A percentile compares a stretch with the other conserved stretches of the same genome.
Evolutionary conservation across 805 yeast genomes (phyloP).

Genomic region (Lipomyces sp.): DNA sequence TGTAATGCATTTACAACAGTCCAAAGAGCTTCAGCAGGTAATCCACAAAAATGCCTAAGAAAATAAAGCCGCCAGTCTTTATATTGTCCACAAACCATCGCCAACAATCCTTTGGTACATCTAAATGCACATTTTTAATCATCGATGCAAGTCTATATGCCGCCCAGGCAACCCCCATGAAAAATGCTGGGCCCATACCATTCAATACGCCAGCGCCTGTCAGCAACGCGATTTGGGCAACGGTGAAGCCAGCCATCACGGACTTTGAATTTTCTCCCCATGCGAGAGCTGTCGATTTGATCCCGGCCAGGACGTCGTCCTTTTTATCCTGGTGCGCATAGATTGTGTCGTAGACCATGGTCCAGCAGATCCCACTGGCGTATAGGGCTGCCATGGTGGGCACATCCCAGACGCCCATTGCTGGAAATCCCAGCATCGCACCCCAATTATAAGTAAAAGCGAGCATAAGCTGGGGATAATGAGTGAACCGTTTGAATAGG

Average conservation of each 20-base stretch:
- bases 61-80: slow-evolving; percentile 55
- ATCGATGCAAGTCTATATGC: slow-evolving; percentile 68
- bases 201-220: slow-evolving; percentile 72
- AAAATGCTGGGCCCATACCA: slow-evolving; percentile 87
- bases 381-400: slow-evolving; percentile 79
- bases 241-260: slow-evolving; percentile 65
- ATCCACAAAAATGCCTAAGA: slow-evolving; percentile 47
- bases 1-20: background rate
- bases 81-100: slow-evolving; percentile 76
- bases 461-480: slow-evolving; percentile 87
- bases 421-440: slow-evolving; percentile 90
- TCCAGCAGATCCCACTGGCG: slow-evolving; percentile 81
- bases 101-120: slow-evolving; percentile 84
- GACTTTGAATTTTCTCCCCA: slow-evolving; percentile 86
- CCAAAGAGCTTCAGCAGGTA: slow-evolving; percentile 40
- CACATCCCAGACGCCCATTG: slow-evolving; percentile 80
- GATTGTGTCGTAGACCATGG: slow-evolving; percentile 93
- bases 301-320: slow-evolving; percentile 87
- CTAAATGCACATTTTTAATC: slow-evolving; percentile 76
- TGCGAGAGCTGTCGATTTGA: slow-evolving; percentile 91
- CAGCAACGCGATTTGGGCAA: slow-evolving; percentile 68
- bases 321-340: slow-evolving; percentile 97
- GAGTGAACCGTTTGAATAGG: slow-evolving; percentile 89
- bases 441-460: slow-evolving; percentile 94
- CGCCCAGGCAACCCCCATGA: slow-evolving; percentile 65